Base-by-base conservation (phyloP, 306 rosid species). In the Hippophae gyantsensis region DNA sequence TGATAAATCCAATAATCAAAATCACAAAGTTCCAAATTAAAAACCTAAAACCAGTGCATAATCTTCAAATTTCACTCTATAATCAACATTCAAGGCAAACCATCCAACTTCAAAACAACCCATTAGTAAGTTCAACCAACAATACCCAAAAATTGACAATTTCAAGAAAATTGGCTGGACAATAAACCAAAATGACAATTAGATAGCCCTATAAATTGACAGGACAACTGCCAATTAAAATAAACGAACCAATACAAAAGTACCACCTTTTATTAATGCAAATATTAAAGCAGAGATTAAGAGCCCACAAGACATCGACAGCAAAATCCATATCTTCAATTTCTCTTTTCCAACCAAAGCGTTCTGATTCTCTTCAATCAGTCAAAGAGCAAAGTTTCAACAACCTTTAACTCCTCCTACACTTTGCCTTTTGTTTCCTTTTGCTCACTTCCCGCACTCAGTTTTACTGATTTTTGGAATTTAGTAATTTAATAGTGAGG, bases 261-360 rank as follows among this genome's bases (percentile, higher is more conserved):
- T 43, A 61, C n/a, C 57, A 79, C 90, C 89, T 81, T 82, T 72
- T 44, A 74, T 62, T 61, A 78, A 66, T 67, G 59, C 73, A 63
- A 69, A 69, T 62, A 62, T 67, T 72, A 78, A 86, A 83, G 76
- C 77, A 68, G 73, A 70, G 63, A 26, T 60, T 43, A 32, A 42
- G 67, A 69, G 69, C 75, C 48, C 58, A 72, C 52, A 67, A 64
- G 67, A 60, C 69, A 73, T 38, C 63, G 70, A 49, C 78, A 76
- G 70, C 63, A 65, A 64, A 54, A 48, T 61, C 81, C 88, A 77
- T 84, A 4, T 47, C 68, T 61, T 47, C 58, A 73, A 69, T 42
- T 72, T 25, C n/a, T 1, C 6, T 59, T 59, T 49, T 7, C 53
- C 64, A 75, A 77, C 64, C 70, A 76, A 74, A 64, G 64, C 50